Conservation (phyloP, 495 filamentous ascomycete species). For the Aspergillus taichungensis region DNA sequence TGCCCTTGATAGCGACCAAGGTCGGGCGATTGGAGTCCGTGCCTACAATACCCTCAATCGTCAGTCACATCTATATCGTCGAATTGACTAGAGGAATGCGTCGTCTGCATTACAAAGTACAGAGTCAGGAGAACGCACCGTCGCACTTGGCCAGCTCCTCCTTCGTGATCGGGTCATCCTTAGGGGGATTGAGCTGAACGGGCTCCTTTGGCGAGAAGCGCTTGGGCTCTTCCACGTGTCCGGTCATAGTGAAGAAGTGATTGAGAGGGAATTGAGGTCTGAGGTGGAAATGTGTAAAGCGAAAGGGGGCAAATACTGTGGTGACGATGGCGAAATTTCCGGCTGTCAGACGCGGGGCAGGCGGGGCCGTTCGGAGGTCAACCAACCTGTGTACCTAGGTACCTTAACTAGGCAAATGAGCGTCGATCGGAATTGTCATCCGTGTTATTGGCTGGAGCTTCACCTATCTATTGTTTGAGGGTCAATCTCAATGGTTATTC, state of each 20-base stretch:
- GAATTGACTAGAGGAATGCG: neutral
- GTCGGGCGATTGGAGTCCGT: slow-evolving; percentile 59
- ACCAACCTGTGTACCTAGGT: neutral
- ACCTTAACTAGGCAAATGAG: neutral
- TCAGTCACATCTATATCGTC: neutral
- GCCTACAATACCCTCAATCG: slow-evolving; percentile 24
- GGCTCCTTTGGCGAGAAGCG: slow-evolving; percentile 81
- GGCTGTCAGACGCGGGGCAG: neutral
- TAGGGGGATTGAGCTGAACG: slow-evolving; percentile 75
- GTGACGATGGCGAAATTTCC: no score
- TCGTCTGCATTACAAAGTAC: neutral
- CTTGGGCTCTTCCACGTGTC: slow-evolving; percentile 27
- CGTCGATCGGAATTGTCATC: neutral
- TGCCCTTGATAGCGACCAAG: slow-evolving; percentile 93
- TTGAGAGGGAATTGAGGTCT: neutral
- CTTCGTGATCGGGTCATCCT: slow-evolving; percentile 69
- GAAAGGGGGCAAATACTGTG: no score
- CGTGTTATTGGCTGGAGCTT: neutral
- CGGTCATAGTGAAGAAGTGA: slow-evolving; percentile 24
- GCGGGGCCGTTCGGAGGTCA: neutral
- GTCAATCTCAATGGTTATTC: no score
- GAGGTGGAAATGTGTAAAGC: no score
- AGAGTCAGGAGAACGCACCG: slow-evolving; percentile 42
- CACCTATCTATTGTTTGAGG: no score
- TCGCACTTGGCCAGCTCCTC: slow-evolving; percentile 74